Conservation (phyloP, 768 basidiomycete species). For the Peribolospora baueri region DNA sequence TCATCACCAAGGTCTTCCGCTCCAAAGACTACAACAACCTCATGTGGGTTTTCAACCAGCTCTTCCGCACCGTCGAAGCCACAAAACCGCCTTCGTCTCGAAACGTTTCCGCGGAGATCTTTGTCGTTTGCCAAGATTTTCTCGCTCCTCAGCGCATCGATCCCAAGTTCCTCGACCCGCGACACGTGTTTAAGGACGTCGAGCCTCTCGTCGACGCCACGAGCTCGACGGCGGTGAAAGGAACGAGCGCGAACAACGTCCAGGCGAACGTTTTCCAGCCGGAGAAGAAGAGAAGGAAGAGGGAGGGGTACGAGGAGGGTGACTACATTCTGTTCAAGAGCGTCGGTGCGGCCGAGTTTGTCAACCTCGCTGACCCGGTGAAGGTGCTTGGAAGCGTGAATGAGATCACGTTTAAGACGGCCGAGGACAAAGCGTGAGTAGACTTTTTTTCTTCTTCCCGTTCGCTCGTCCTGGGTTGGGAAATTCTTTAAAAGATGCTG, state of each 20-base stretch:
- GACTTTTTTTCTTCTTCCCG: background rate
- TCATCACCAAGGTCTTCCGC: conserved; percentile 95
- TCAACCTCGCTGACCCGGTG: conserved; percentile 46
- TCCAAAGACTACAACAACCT: conserved; percentile 95
- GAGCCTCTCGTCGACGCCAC: conserved; percentile 21
- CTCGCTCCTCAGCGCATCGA: conserved; percentile 86
- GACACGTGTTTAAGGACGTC: conserved; percentile 89
- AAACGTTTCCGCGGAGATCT: conserved; percentile 98
- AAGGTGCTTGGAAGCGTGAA: conserved; percentile 51
- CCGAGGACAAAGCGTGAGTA: conserved; percentile 59
- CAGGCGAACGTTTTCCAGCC: conserved; percentile 60
- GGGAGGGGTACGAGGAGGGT: conserved; percentile 87
- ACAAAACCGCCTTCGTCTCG: conserved; percentile 95
- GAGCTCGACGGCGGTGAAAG: conserved; percentile 7
- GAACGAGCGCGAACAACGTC: conserved; percentile 1
- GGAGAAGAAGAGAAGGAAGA: conserved; percentile 75
- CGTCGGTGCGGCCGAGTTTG: conserved; percentile 42
- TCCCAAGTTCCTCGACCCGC: conserved; percentile 90
- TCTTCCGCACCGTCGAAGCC: conserved; percentile 89
- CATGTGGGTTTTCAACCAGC: conserved; percentile 93
- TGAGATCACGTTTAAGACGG: conserved; percentile 47
- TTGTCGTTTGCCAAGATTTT: conserved; percentile 91
- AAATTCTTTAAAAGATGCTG: background rate
- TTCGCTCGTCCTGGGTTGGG: background rate
- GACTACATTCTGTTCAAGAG: conserved; percentile 72